Conservation (phyloP, 2,329 filamentous ascomycete species). For the Epichloe amarillans region DNA sequence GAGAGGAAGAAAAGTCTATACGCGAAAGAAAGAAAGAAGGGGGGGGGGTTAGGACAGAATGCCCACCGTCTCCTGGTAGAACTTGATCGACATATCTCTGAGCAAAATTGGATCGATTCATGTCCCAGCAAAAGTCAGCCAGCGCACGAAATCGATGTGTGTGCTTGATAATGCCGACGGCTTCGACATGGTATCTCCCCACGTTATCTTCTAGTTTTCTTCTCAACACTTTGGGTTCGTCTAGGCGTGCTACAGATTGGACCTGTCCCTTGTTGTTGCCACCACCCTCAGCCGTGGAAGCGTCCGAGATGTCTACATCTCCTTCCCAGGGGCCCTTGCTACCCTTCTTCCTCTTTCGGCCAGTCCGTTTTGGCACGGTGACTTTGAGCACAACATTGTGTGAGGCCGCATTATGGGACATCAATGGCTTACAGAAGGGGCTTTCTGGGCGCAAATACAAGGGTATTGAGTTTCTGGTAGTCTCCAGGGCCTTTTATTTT, state of each 20-base stretch:
- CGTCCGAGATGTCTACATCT: conserved; percentile 21
- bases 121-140: conserved; percentile 76
- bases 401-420: conserved; percentile 61
- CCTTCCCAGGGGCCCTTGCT: conserved; percentile 50
- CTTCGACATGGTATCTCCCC: conserved; percentile 51
- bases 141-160: conserved; percentile 82
- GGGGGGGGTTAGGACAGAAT: not conserved
- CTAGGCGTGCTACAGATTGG: conserved; percentile 32
- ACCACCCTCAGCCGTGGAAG: conserved; percentile 3
- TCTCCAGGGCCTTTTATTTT: conserved; percentile 31
- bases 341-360: conserved; percentile 74
- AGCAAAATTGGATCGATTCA: conserved; percentile 55
- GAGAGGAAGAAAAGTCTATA: not conserved
- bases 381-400: conserved; percentile 81
- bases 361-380: conserved; percentile 74
- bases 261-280: conserved; percentile 14
- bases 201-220: conserved; percentile 59
- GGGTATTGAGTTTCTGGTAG: conserved; percentile 40
- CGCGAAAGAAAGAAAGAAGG: not conserved
- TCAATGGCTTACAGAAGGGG: conserved; percentile 61
- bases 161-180: conserved; percentile 59
- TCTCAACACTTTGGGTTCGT: conserved; percentile 42
- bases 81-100: conserved; percentile 57
- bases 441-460: conserved; percentile 73
- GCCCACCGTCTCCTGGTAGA: conserved; percentile 54